Evolutionary conservation across 257 asterid genomes (phyloP), one percentile per base, ranked within the genome.

Genomic region (Nicotiana knightiana): DNA sequence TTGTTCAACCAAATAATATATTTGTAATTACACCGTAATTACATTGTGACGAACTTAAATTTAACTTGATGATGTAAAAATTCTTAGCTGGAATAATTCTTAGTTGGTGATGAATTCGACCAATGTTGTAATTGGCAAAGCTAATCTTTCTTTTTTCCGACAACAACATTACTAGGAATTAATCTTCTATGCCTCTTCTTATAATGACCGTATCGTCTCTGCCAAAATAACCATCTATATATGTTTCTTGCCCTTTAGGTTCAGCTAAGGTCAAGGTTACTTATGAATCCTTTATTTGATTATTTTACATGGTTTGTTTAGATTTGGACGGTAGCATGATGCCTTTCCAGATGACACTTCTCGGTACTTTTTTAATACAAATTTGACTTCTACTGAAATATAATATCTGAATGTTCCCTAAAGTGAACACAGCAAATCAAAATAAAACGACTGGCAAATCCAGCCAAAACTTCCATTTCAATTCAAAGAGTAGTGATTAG

Each of bases 221-320:
- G 37, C 78, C 58, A 21, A 46, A 71, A 24, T 48, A 48, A 13
- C 26, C 62, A 24, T 21, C 63, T 18, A 18, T 59, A 7, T 26
- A 46, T 43, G 13, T 73, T 48, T 73, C 43, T 73, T 73, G 79
- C 7, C 79, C 62, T 73, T 73, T 48, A 12, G 62, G 43, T 73
- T 73, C 79, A 48, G n/a, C 79, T 73, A 73, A 73, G 79, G 79
- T 73, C 79, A 73, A 73, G 79, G 33, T 48, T 24, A 3, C 78
- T 16, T 16, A 66, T 32, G 1, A 66, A 1, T 17, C 0, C 48
- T 64, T 37, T 67, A 9, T 35, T 37, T 28, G 43, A 39, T 68
- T n/a, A n/a, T 70, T 37, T 33, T 21, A 5, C 18, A 70, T 1
- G 17, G 10, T 5, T 21, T 15, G n/a, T 11, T 43, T 12, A 43